Evolutionary conservation across 164 flowering plant species (phyloP), one percentile per base, ranked within the genome.

Genomic region (Dillenia suffruticosa): DNA sequence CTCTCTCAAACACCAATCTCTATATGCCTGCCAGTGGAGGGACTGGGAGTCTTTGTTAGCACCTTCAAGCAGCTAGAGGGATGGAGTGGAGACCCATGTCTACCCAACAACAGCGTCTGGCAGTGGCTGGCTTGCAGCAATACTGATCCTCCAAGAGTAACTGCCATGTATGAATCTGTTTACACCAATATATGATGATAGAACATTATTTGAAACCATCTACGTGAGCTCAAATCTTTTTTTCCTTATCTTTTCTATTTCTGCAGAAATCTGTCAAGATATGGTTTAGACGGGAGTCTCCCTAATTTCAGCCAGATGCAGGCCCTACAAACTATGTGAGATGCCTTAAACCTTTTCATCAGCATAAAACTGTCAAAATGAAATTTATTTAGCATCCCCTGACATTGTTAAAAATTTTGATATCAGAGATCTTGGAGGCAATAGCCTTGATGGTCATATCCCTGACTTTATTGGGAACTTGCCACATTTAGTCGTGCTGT

Each of bases 381-480:
- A 9, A 19, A 14, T 12, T 10, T 8, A n/a, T 32, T 14, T 19
- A 19, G 22, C 12, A 15, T 54, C 54, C 17, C 22, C 22, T 19
- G 22, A 19, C 22, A 19, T 19, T 19, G 22, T 19, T 19, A 19
- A 19, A 19, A 63, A 54, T 5, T 24, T 16, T 44, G 45, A 5
- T 47, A n/a, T 14, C 10, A 74, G 81, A 51, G 71, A 74, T 59
- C 8, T 74, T 32, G 67, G 55, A 5, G 63, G 72, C 47, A 77
- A 79, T 62, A 72, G 65, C 59, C 44, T 79, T 10, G 16, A 0
- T 16, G 83, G 80, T 5, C 45, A 59, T 1, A 70, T 79, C 55
- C 83, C 80, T 19, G 75, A 74, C 58, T 79, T 72, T 16, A 75
- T 79, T 44, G 83, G 76, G 26, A 57, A 54, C 32, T 65, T 79